Evolutionary conservation across 2,329 filamentous ascomycete genomes (phyloP).

Genomic region (Hymenoscyphus occultus): DNA sequence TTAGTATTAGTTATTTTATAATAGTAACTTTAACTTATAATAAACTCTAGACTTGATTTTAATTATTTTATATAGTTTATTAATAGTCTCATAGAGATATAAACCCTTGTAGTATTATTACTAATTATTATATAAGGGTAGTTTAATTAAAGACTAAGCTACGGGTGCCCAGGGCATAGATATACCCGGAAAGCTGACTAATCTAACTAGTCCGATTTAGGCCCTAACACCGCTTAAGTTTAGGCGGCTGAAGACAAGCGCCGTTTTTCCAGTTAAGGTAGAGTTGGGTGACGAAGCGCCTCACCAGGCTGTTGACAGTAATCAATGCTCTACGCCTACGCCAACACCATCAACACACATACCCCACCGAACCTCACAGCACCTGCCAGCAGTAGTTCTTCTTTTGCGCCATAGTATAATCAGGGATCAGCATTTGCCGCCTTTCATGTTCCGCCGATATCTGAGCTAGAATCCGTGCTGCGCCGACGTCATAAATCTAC

Average conservation of each 20-base stretch:
- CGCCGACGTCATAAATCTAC: slow-evolving; percentile 4
- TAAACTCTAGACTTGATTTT: no score
- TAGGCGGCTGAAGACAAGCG: slow-evolving; percentile 1
- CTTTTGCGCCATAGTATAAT: neutral
- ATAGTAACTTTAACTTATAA: no score
- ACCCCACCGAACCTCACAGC: neutral
- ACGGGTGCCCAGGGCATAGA: no score
- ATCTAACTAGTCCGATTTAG: no score
- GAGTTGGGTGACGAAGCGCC: neutral
- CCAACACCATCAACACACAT: neutral
- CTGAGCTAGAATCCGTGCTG: slow-evolving; percentile 1
- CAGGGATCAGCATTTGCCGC: neutral
- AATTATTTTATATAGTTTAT: no score
- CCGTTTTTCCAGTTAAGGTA: neutral
- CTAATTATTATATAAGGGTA: no score
- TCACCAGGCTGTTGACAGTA: neutral
- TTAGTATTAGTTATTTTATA: no score
- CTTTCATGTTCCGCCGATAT: neutral
- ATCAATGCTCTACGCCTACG: neutral
- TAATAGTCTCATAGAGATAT: no score
- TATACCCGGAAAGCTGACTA: no score
- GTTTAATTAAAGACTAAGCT: no score
- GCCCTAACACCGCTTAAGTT: neutral
- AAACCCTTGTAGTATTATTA: no score
- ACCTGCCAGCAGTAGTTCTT: neutral